Conservation (phyloP, 2,329 filamentous ascomycete species). For the Aureobasidium sp. region DNA sequence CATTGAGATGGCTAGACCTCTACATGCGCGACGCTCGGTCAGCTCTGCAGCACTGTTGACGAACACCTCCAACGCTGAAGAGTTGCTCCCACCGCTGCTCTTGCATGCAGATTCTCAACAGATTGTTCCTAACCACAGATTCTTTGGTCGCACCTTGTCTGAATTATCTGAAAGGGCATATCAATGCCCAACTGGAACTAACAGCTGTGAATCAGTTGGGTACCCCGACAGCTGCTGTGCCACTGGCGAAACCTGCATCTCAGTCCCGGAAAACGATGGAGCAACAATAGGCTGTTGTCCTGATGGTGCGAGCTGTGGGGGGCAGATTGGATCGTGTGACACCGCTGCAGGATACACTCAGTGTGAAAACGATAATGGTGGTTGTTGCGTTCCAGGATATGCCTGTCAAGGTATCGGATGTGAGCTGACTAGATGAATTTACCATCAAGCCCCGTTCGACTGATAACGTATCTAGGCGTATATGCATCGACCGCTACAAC, state of each 20-base stretch:
- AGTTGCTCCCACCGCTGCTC: slow-evolving; percentile 45
- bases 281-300: slow-evolving; percentile 72
- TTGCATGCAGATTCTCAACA: slow-evolving; percentile 33
- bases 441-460: neutral
- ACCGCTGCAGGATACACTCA: slow-evolving; percentile 50
- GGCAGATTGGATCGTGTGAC: slow-evolving; percentile 54
- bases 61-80: neutral
- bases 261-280: slow-evolving; percentile 52
- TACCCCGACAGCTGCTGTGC: slow-evolving; percentile 66
- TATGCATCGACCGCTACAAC: slow-evolving; percentile 19
- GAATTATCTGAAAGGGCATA: slow-evolving; percentile 49
- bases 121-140: slow-evolving; percentile 6
- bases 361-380: slow-evolving; percentile 54
- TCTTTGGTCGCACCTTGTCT: slow-evolving; percentile 28
- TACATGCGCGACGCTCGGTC: neutral
- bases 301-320: slow-evolving; percentile 53
- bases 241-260: slow-evolving; percentile 56
- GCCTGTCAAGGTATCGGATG: slow-evolving; percentile 63
- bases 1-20: neutral
- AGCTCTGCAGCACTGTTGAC: slow-evolving; percentile 4
- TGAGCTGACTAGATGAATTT: slow-evolving; percentile 34
- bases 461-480: slow-evolving; percentile 15
- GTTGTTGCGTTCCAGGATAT: slow-evolving; percentile 67
- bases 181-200: slow-evolving; percentile 58
- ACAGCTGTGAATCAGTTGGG: slow-evolving; percentile 55